Conservation (phyloP, 78 protist species). For the Dictyostelium brefeldianum region DNA sequence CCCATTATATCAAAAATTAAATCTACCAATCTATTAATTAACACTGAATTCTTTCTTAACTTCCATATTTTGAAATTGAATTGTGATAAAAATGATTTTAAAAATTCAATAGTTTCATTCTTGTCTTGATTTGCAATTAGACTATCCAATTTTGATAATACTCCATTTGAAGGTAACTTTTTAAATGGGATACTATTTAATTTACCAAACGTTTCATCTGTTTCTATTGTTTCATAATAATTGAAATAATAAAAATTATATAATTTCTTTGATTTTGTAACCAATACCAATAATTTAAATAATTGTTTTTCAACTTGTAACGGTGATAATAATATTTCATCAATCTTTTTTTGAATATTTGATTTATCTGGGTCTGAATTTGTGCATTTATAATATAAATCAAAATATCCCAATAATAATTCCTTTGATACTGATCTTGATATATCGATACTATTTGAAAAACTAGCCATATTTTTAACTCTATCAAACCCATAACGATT, state of each 20-base stretch:
- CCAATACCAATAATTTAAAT: neutral
- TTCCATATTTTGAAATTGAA: neutral
- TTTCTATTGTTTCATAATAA: neutral
- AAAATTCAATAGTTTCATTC: neutral
- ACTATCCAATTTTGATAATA: neutral
- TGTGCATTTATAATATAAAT: neutral
- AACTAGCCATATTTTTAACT: neutral
- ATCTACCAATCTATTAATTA: too few relatives aligned
- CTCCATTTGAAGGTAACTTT: neutral
- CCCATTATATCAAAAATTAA: neutral
- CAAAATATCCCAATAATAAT: neutral
- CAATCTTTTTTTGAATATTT: neutral
- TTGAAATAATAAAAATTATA: constrained; percentile 1
- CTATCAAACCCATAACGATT: too few relatives aligned
- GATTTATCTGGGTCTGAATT: neutral
- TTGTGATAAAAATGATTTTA: neutral
- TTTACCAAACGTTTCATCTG: neutral
- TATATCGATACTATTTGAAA: neutral
- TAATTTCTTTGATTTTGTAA: neutral
- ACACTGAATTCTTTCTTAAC: neutral
- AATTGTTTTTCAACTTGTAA: neutral
- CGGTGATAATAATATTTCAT: neutral
- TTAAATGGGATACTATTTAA: neutral
- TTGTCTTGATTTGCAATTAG: neutral
- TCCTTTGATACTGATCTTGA: neutral